Base-by-base conservation (phyloP, 1,139 yeast genomes). In the Kodamaea alishanica region DNA sequence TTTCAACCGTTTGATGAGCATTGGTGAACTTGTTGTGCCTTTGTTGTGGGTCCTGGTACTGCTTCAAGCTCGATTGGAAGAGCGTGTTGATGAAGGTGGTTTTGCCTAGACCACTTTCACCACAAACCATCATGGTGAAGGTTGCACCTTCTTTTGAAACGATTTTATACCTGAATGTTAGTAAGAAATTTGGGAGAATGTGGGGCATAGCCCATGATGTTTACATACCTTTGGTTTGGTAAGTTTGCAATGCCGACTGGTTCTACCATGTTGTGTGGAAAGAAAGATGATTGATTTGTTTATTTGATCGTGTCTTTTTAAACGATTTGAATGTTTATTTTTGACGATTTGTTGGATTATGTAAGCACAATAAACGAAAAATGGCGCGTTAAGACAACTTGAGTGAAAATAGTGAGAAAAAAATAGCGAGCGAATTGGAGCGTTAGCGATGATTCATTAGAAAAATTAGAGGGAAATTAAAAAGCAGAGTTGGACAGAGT, bases 11-110 rank as follows among this genome's bases (percentile, higher is more conserved):
- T 61, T 87, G 87, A 55, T 79, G 85, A 43, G 88, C 60, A 32
- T 59, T 59, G 27, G 68, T 75, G 42, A 87, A 86, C 53, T 73
- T 75, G 56, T 75, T 75, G 67, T 82, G 90, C 58, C 96, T 79
- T 43, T 74, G 69, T 46, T 72, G 69, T 51, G 81, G 77, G 51
- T 84, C 92, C 41, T 70, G 68, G 50, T 84, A 81, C 40, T 73
- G 72, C 56, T 82, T 81, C 51, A 84, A 71, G 28, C 78, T 65
- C 4, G 90, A 77, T 58, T 84, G 92, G 63, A 92, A 89, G 42
- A 92, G 71, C 4, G 98, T 92, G 73, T 92, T 92, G 63, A 92
- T 75, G 54, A 90, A 92, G 1, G 98, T 92, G 31, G 97, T 88
- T 63, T 92, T 84, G 46, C 97, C 97, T 38, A 89, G 72, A 5